Conservation (phyloP, 768 basidiomycete genomes). For the Paxillus ammoniavirescens region DNA sequence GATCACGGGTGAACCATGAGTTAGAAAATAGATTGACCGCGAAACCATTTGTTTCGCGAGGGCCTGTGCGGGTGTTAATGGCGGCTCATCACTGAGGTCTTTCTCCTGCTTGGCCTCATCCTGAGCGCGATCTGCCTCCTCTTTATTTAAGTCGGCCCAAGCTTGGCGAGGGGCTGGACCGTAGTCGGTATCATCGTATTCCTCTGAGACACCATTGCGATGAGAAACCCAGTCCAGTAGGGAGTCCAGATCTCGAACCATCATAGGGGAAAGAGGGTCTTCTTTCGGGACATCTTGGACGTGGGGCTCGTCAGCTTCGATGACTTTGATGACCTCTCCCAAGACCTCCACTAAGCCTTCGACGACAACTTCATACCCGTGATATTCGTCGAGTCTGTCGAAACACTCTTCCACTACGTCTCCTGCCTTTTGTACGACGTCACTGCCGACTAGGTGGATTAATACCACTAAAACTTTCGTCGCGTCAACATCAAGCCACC, state of each 20-base stretch:
- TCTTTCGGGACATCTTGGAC: constrained; percentile 19
- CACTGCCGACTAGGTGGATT: constrained; percentile 81
- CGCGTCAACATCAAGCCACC: constrained; percentile 84
- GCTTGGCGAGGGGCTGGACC: constrained; percentile 58
- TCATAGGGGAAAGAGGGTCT: constrained; percentile 20
- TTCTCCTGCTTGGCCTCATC: constrained; percentile 12
- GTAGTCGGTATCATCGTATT: constrained; percentile 48
- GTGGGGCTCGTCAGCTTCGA: constrained; percentile 53
- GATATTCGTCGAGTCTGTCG: constrained; percentile 92
- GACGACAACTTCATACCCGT: constrained; percentile 85
- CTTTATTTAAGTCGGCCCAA: constrained; percentile 45
- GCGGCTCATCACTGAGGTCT: constrained; percentile 40
- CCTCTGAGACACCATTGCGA: constrained; percentile 35
- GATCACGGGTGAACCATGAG: constrained; percentile 84
- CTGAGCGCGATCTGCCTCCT: constrained; percentile 23
- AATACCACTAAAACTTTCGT: constrained; percentile 85
- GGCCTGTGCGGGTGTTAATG: constrained; percentile 67
- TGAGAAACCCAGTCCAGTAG: constrained; percentile 68
- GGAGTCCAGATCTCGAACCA: constrained; percentile 38
- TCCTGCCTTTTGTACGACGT: constrained; percentile 84
- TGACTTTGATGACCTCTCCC: constrained; percentile 77
- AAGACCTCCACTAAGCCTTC: constrained; percentile 88
- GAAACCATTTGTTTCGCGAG: constrained; percentile 84
- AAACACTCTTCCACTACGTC: constrained; percentile 98
- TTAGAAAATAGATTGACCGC: constrained; percentile 86